These are phyloP conservation scores for Amanita rubescens DNA, from an alignment of 768 basidiomycete species.

Conservation along the genomic window DNA sequence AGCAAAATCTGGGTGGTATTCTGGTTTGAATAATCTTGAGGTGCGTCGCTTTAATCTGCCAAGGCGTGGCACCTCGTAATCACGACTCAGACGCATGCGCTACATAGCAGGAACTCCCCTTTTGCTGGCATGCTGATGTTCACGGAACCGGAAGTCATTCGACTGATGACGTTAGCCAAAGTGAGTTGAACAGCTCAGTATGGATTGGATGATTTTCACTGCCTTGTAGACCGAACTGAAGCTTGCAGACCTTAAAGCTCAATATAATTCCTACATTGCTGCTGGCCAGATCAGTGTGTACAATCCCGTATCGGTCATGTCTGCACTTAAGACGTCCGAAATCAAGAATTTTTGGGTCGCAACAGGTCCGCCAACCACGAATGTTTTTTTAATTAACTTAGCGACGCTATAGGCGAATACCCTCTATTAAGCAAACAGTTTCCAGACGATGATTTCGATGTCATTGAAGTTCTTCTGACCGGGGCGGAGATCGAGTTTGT, in stretches of 20 bases:
- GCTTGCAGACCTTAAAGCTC: conserved; percentile 9
- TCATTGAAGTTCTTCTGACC: conserved; percentile 9
- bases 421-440: conserved; percentile 11
- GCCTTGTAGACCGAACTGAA: conserved; percentile 6
- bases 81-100: conserved; percentile 10
- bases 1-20: conserved; percentile 14
- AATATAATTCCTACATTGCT: conserved; percentile 11
- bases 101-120: conserved; percentile 8
- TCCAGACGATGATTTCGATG: conserved; percentile 6
- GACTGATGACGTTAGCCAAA: conserved; percentile 3
- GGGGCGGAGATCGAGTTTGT: conserved; percentile 8
- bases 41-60: conserved; percentile 11
- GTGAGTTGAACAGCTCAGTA: conserved; percentile 4
- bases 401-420: conserved; percentile 8
- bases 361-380: conserved; percentile 8
- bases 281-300: conserved; percentile 10
- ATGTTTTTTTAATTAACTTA: conserved; percentile 4
- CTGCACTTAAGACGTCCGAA: conserved; percentile 3
- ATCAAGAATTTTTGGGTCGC: conserved; percentile 11
- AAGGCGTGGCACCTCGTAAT: conserved; percentile 8
- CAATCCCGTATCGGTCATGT: conserved; percentile 11
- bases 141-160: conserved; percentile 10
- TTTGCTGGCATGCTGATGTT: conserved; percentile 12
- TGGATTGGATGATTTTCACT: conserved; percentile 4
- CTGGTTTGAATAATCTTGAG: conserved; percentile 8